A percentile compares a stretch with the other conserved stretches of the same genome.
These are phyloP conservation scores for Ilex paraguariensis DNA, from an alignment of 305 asterid species.

Conservation along the genomic window DNA sequence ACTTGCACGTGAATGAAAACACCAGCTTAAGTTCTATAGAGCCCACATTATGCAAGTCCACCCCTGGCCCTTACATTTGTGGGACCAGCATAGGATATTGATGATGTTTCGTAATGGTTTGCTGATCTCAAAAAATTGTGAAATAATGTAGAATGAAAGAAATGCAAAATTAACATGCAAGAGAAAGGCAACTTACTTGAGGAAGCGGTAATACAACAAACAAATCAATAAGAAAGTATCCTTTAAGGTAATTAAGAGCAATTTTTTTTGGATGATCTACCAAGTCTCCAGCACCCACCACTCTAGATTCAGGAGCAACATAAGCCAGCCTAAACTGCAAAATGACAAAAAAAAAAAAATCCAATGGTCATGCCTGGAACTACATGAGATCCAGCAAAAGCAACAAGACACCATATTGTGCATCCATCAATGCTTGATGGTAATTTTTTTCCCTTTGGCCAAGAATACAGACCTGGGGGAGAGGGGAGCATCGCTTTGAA, in stretches of 20 bases:
- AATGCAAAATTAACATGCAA: slow-evolving; percentile 4
- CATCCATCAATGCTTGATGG: too few species aligned
- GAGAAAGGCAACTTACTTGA: slow-evolving; percentile 39
- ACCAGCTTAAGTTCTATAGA: too few species aligned
- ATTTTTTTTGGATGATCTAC: slow-evolving; percentile 72
- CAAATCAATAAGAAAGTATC: slow-evolving; percentile 55
- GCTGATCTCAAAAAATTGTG: neutral
- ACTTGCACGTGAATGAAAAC: too few species aligned
- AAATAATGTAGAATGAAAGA: neutral
- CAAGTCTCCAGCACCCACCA: slow-evolving; percentile 81
- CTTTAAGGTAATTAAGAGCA: slow-evolving; percentile 56
- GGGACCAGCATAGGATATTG: neutral
- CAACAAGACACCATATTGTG: too few species aligned
- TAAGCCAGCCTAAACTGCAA: slow-evolving; percentile 92
- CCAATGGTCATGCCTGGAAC: neutral
- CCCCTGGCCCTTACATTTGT: neutral
- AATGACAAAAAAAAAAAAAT: neutral
- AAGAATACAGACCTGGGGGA: too few species aligned
- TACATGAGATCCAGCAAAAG: neutral
- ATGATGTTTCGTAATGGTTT: neutral
- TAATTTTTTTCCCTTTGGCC: too few species aligned
- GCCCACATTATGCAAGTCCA: neutral
- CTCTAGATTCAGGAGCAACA: slow-evolving; percentile 78
- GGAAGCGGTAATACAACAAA: slow-evolving; percentile 74
- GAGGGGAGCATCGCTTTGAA: too few species aligned